Evolutionary conservation across 495 filamentous ascomycete species (phyloP).

Genomic region (Ascodesmis nigricans): DNA sequence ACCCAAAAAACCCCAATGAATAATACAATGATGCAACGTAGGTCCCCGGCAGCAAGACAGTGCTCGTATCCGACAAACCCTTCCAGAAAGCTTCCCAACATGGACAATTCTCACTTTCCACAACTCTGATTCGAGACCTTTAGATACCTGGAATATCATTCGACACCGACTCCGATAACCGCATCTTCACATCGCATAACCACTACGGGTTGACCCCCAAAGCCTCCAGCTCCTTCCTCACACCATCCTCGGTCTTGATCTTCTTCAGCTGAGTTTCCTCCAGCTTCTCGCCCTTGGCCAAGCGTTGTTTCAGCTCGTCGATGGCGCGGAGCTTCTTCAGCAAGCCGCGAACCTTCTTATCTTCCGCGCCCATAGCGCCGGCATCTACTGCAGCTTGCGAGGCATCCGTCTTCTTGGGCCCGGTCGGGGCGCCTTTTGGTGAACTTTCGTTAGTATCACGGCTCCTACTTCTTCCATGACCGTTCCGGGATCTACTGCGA

Average conservation of each 20-base stretch:
- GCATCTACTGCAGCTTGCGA: conserved; percentile 11
- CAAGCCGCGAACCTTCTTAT: conserved; percentile 72
- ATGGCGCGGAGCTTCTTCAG: conserved; percentile 95
- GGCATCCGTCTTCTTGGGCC: conserved; percentile 2
- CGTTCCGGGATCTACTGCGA: conserved; percentile 1
- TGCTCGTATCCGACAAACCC: too few relatives aligned
- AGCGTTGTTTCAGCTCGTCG: conserved; percentile 89
- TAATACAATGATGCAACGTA: too few relatives aligned
- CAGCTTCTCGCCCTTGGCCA: conserved; percentile 80
- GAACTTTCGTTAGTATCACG: neutral
- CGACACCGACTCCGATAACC: too few relatives aligned
- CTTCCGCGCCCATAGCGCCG: conserved; percentile 14
- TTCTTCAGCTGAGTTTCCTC: conserved; percentile 98
- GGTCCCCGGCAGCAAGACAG: too few relatives aligned
- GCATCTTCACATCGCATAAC: neutral
- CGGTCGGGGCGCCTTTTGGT: conserved; percentile 2
- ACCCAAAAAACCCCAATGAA: too few relatives aligned
- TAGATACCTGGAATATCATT: too few relatives aligned
- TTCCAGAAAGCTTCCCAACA: too few relatives aligned
- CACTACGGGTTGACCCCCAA: conserved; percentile 2
- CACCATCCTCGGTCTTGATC: conserved; percentile 65
- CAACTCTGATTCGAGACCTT: too few relatives aligned
- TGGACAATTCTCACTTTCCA: too few relatives aligned
- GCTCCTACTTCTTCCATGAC: conserved; percentile 3
- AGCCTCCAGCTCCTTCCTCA: conserved; percentile 58